Base-by-base conservation (phyloP, 352 stramenopile species). In the Phytopythium litorale region DNA sequence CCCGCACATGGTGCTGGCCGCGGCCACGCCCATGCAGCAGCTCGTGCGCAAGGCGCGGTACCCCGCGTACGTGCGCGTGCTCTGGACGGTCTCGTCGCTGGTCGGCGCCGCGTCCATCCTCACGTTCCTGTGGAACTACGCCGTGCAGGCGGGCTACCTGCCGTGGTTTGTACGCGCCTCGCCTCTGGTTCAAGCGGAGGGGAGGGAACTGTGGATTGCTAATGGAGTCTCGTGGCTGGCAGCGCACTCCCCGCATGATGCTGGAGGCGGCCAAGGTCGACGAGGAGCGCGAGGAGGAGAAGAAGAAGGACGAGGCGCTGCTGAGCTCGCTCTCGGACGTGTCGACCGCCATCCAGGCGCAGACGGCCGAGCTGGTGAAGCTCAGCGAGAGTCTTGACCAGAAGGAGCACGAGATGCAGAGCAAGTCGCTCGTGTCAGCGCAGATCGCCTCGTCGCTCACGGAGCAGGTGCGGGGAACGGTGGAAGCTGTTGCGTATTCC, bases 61-160 rank as follows among this genome's bases (percentile, higher is more conserved):
- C 67, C 81, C 83, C 35, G 66, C 73, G 43, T 88, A 89, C 48
- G 63, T 88, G 51, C 78, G 76, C 43, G 67, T 92, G 56, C 60
- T 92, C 42, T 86, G 78, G 75, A 87, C 79, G 35, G 62, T 92
- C 48, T 90, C 83, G 59, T 89, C 83, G 42, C 70, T 92, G 15
- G 74, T 91, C 0, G 82, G 84, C 30, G 78, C 79, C 1, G 81
- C 84, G 23, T 88, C 84, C 55, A 78, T 92, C 28, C 63, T 94
- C 6, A 76, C 75, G 4, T 87, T 91, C 52, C 50, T 90, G 35
- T 94, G 84, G 84, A 88, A 89, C 60, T 91, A 81, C 50, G 76
- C 80, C n/a, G 64, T 88, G 43, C 73, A 90, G 43, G 85, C 73
- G 11, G 81, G 78, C 11, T 91, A 86, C 64, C 72, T 91, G 13